phyloP scores from a whole-genome alignment of 169 alveolate species.

The Babesia ovis region DNA sequence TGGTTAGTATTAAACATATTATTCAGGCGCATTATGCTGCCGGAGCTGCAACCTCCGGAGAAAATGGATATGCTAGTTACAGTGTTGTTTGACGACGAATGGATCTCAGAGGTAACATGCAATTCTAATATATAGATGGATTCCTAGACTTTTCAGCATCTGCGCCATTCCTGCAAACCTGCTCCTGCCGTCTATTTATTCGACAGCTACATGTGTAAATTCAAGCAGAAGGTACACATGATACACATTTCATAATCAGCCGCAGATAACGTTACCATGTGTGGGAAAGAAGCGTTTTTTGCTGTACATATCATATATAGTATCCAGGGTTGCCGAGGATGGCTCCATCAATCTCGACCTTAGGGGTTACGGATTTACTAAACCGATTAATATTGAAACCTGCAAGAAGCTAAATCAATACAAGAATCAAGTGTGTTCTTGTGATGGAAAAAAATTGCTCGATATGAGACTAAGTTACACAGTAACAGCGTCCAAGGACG shows the following conservation, averaged over 20 bases:
- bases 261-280: slow-evolving; percentile 61
- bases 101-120: slow-evolving; percentile 44
- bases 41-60: slow-evolving; percentile 34
- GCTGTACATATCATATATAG: slow-evolving; percentile 41
- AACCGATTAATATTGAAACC: slow-evolving; percentile 11
- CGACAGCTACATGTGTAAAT: slow-evolving; percentile 48
- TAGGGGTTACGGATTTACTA: slow-evolving; percentile 56
- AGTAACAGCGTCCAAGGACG: slow-evolving; percentile 13
- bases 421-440: slow-evolving; percentile 22
- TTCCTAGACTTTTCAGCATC: slow-evolving; percentile 31
- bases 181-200: slow-evolving; percentile 19
- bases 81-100: slow-evolving; percentile 55
- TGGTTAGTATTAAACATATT: too few relatives aligned
- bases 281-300: slow-evolving; percentile 30
- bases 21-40: slow-evolving; percentile 42
- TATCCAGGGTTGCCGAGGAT: slow-evolving; percentile 16
- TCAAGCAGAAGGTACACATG: slow-evolving; percentile 34
- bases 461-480: slow-evolving; percentile 33
- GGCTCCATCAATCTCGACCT: slow-evolving; percentile 23
- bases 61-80: slow-evolving; percentile 47
- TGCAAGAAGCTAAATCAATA: slow-evolving; percentile 12
- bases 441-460: slow-evolving; percentile 20
- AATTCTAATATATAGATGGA: neutral
- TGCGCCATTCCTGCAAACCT: slow-evolving; percentile 34
- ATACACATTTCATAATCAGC: neutral